Evolutionary conservation across 2,329 filamentous ascomycete species (phyloP).

Genomic region (Cytospora piceae): DNA sequence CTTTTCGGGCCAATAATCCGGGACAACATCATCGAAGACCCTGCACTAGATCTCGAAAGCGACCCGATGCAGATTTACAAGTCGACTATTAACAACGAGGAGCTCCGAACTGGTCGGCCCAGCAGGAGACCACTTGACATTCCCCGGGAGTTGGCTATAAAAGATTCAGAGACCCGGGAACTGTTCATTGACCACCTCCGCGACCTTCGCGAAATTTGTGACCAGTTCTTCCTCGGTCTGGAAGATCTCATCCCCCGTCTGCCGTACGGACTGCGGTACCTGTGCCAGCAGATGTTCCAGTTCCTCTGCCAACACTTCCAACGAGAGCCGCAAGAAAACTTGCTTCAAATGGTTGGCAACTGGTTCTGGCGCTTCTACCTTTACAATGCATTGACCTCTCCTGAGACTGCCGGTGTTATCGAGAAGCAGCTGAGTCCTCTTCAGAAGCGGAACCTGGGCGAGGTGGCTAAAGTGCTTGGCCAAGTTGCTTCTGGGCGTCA

Average conservation of each 20-base stretch:
- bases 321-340: slow-evolving; percentile 73
- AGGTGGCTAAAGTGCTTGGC: slow-evolving; percentile 88
- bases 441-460: slow-evolving; percentile 88
- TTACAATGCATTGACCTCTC: slow-evolving; percentile 83
- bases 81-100: slow-evolving; percentile 95
- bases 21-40: slow-evolving; percentile 91
- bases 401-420: slow-evolving; percentile 90
- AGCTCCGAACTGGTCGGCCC: slow-evolving; percentile 84
- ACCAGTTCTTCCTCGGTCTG: slow-evolving; percentile 81
- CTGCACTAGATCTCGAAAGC: slow-evolving; percentile 88
- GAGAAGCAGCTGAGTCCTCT: slow-evolving; percentile 87
- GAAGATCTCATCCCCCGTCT: slow-evolving; percentile 86
- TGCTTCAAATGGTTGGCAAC: slow-evolving; percentile 82
- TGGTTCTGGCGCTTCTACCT: slow-evolving; percentile 97
- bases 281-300: slow-evolving; percentile 85
- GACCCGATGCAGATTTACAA: slow-evolving; percentile 97
- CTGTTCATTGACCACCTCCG: slow-evolving; percentile 94
- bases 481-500: slow-evolving; percentile 87
- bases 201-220: slow-evolving; percentile 90
- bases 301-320: slow-evolving; percentile 77
- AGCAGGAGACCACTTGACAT: slow-evolving; percentile 84
- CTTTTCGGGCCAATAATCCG: slow-evolving; percentile 83
- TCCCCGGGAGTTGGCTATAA: slow-evolving; percentile 90
- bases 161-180: slow-evolving; percentile 87
- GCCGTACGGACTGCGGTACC: slow-evolving; percentile 89